Conservation (phyloP, 2,329 filamentous ascomycete genomes). For the Madurella fahalii region DNA sequence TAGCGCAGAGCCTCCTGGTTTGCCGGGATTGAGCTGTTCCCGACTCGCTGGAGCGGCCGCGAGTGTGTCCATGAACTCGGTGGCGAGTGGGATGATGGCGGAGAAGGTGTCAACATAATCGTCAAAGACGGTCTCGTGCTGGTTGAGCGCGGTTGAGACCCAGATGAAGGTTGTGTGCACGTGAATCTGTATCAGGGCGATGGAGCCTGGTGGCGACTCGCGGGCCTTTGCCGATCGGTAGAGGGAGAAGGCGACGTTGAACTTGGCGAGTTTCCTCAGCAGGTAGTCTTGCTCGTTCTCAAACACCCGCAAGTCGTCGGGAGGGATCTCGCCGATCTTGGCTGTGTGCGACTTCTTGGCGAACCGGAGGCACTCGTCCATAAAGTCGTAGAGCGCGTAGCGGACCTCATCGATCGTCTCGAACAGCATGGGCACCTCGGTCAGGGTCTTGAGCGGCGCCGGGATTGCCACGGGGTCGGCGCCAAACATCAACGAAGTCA, state of each 20-base stretch:
- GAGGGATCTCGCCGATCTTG: slow-evolving; percentile 28
- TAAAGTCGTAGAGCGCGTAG: slow-evolving; percentile 35
- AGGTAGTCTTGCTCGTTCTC: slow-evolving; percentile 33
- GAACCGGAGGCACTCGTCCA: slow-evolving; percentile 40
- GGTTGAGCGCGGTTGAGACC: slow-evolving; percentile 33
- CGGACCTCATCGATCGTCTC: slow-evolving; percentile 31
- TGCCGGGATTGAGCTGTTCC: slow-evolving; percentile 4
- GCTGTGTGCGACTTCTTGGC: slow-evolving; percentile 27
- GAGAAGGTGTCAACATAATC: slow-evolving; percentile 34
- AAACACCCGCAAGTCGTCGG: slow-evolving; percentile 27
- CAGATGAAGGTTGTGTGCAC: slow-evolving; percentile 33
- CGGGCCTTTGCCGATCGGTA: slow-evolving; percentile 26
- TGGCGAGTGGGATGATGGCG: slow-evolving; percentile 35
- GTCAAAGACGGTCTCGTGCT: slow-evolving; percentile 35
- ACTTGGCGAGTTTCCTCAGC: slow-evolving; percentile 29
- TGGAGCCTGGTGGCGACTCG: slow-evolving; percentile 21
- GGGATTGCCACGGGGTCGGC: slow-evolving; percentile 36
- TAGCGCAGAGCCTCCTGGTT: slow-evolving; percentile 5
- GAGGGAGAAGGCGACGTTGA: slow-evolving; percentile 31
- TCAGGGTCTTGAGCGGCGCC: slow-evolving; percentile 30
- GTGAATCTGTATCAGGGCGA: slow-evolving; percentile 35
- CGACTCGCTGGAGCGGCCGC: background rate
- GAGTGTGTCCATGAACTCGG: slow-evolving; percentile 27
- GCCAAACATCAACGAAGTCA: slow-evolving; percentile 41
- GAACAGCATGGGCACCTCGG: slow-evolving; percentile 33